These are phyloP conservation scores for Lodderomyces theae DNA, from an alignment of 1,139 yeast genomes.

Conservation along the genomic window DNA sequence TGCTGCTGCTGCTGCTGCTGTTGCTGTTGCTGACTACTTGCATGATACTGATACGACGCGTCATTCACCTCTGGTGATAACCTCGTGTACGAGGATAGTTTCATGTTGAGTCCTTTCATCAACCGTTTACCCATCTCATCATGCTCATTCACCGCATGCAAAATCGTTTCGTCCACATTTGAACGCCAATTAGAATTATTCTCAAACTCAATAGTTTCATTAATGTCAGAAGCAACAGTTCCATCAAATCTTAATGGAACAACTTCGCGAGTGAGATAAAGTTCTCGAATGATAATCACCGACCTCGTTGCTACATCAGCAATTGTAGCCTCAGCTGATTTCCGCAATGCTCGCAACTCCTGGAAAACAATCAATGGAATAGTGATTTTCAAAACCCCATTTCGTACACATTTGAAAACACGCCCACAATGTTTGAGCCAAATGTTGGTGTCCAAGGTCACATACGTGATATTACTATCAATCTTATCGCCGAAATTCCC, in stretches of 20 bases:
- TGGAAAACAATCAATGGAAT: conserved; percentile 78
- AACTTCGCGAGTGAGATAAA: conserved; percentile 55
- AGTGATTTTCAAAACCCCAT: conserved; percentile 53
- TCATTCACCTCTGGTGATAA: not conserved
- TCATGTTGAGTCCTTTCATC: conserved; percentile 35
- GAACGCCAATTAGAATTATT: conserved; percentile 64
- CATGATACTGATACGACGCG: not conserved
- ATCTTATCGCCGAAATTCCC: conserved; percentile 49
- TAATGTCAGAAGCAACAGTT: conserved; percentile 52
- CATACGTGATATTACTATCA: conserved; percentile 55
- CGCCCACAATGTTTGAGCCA: conserved; percentile 83
- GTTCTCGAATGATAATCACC: conserved; percentile 67
- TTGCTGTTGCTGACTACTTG: not conserved
- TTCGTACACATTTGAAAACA: conserved; percentile 65
- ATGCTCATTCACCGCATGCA: conserved; percentile 49
- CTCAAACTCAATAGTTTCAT: conserved; percentile 58
- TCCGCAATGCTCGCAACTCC: conserved; percentile 69
- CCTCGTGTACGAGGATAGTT: conserved; percentile 15
- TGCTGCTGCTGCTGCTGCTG: conserved; percentile 1
- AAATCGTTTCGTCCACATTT: conserved; percentile 58
- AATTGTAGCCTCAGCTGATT: conserved; percentile 70
- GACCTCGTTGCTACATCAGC: conserved; percentile 82
- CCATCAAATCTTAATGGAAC: conserved; percentile 56
- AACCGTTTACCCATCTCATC: conserved; percentile 44
- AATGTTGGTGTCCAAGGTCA: conserved; percentile 73